Conservation (phyloP, 768 basidiomycete genomes). For the Pleurotus cornucopiae region DNA sequence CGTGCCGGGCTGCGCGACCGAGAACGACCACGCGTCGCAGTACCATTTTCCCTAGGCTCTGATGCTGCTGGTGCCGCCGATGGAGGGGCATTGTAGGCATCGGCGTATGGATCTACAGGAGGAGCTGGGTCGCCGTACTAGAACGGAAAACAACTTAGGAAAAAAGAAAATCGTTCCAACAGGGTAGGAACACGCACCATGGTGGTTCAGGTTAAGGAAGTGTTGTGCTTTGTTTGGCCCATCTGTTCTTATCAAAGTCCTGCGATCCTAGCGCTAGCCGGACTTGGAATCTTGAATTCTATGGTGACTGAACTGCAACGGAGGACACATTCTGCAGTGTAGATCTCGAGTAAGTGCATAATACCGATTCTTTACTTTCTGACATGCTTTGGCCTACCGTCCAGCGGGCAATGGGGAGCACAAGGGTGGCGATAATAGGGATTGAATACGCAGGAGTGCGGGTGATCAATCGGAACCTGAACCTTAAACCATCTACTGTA, state of each 20-base stretch:
- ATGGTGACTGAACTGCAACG: too few species aligned
- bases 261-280: conserved; percentile 1
- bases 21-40: conserved; percentile 61
- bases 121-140: conserved; percentile 65
- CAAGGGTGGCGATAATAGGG: not conserved
- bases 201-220: conserved; percentile 52
- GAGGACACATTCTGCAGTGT: too few species aligned
- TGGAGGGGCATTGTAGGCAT: conserved; percentile 71
- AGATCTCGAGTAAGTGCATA: too few species aligned
- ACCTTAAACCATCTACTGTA: conserved; percentile 43
- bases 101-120: conserved; percentile 76
- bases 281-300: not conserved
- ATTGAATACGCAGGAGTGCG: too few species aligned
- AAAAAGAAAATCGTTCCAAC: conserved; percentile 10
- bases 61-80: conserved; percentile 42
- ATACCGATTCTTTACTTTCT: too few species aligned
- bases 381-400: too few species aligned
- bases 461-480: conserved; percentile 33
- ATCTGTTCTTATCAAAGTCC: not conserved
- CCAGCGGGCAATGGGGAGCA: not conserved
- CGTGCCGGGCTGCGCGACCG: conserved; percentile 68
- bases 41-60: conserved; percentile 37
- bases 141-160: conserved; percentile 12
- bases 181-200: conserved; percentile 51
- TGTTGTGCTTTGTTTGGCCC: conserved; percentile 15